Evolutionary conservation across 2,329 filamentous ascomycete species (phyloP).

Genomic region (Calonectria hawksworthii): DNA sequence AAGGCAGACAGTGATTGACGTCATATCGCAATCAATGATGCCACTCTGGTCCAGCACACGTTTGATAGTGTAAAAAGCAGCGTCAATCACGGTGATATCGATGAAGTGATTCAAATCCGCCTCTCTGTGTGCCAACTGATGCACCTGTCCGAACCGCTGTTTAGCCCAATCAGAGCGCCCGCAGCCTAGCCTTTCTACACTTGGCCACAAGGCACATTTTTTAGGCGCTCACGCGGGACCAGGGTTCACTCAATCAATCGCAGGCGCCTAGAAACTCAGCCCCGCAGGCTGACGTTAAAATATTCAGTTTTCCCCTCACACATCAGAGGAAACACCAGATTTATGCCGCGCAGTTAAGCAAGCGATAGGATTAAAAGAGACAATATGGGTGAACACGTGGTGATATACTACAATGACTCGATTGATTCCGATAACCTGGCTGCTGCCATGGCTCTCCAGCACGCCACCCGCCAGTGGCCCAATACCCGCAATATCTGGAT

Average conservation of each 20-base stretch:
- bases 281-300: background rate
- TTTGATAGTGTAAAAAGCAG: background rate
- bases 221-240: background rate
- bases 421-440: conserved; percentile 45
- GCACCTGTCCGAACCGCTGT: too few species aligned
- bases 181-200: background rate
- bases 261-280: background rate
- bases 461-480: conserved; percentile 23
- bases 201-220: background rate
- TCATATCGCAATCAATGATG: background rate
- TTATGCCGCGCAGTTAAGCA: background rate
- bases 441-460: conserved; percentile 38
- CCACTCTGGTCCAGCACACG: background rate
- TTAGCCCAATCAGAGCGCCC: background rate
- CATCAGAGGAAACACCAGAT: background rate
- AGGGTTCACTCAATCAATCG: background rate
- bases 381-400: conserved; percentile 35
- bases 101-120: background rate
- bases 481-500: conserved; percentile 40
- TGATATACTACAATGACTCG: conserved; percentile 46
- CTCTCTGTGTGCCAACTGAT: background rate
- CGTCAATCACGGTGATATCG: background rate
- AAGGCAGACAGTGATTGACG: background rate
- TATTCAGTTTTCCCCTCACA: conserved; percentile 4
- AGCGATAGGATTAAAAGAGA: background rate